A percentile compares a stretch with the other conserved stretches of the same genome.
Evolutionary conservation across 108 stramenopile species (phyloP).

Genomic region (Cyclotella distinguenda): DNA sequence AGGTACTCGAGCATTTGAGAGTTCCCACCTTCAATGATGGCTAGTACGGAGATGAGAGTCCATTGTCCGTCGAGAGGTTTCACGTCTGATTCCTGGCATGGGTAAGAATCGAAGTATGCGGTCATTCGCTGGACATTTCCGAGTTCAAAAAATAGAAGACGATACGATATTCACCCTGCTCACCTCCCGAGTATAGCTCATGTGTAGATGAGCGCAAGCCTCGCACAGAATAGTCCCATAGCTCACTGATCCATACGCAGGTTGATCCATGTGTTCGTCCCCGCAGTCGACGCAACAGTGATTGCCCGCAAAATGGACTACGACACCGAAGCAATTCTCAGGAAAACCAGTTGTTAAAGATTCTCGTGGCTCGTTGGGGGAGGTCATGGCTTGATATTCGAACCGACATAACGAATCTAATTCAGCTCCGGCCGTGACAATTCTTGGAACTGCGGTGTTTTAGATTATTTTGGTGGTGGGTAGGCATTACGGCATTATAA

Average conservation of each 20-base stretch:
- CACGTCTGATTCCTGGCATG: conserved; percentile 28
- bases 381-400: conserved; percentile 2
- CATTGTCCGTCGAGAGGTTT: conserved; percentile 22
- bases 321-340: conserved; percentile 8
- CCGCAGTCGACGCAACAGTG: conserved; percentile 43
- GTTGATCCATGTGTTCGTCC: neutral
- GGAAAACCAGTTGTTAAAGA: conserved; percentile 11
- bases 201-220: conserved; percentile 28
- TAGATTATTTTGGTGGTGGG: too few relatives aligned
- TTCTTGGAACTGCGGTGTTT: conserved; percentile 1
- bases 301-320: conserved; percentile 27
- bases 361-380: neutral
- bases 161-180: neutral
- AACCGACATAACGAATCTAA: conserved; percentile 22
- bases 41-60: conserved; percentile 23
- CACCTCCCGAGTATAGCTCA: conserved; percentile 13
- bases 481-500: too few relatives aligned
- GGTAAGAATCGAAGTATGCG: neutral
- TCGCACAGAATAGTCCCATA: conserved; percentile 34
- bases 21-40: conserved; percentile 28
- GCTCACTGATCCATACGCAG: conserved; percentile 21
- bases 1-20: conserved; percentile 36
- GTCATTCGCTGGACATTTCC: too few relatives aligned
- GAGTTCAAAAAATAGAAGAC: neutral
- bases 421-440: conserved; percentile 16